Evolutionary conservation across 306 rosid species (phyloP).

Genomic region (Quercus ilex): DNA sequence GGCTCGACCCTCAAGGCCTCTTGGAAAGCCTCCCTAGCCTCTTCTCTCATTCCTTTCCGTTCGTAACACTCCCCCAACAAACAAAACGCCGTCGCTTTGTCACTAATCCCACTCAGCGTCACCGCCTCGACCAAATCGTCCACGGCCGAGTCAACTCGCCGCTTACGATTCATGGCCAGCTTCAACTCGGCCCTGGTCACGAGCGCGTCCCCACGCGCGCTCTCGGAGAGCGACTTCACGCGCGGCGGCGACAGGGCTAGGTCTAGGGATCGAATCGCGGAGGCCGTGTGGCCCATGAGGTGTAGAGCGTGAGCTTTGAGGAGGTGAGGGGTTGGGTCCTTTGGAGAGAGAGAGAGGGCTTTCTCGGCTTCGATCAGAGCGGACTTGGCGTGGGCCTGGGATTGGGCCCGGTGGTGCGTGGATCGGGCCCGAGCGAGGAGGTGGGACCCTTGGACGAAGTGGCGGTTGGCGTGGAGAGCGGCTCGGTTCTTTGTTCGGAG

Average conservation of each 20-base stretch:
- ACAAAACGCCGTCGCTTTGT: slow-evolving; percentile 34
- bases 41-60: slow-evolving; percentile 45
- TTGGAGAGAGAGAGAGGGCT: slow-evolving; percentile 49
- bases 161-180: slow-evolving; percentile 40
- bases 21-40: slow-evolving; percentile 41
- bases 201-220: slow-evolving; percentile 39
- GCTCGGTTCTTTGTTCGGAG: slow-evolving; percentile 35
- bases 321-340: slow-evolving; percentile 50
- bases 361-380: slow-evolving; percentile 48
- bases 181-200: slow-evolving; percentile 61
- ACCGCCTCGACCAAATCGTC: slow-evolving; percentile 50
- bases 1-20: slow-evolving; percentile 43
- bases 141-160: slow-evolving; percentile 63
- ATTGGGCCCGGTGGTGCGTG: slow-evolving; percentile 15
- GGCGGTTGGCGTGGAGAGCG: slow-evolving; percentile 38
- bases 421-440: slow-evolving; percentile 57
- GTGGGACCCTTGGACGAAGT: slow-evolving; percentile 42
- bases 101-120: slow-evolving; percentile 11
- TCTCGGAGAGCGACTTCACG: slow-evolving; percentile 32
- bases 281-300: slow-evolving; percentile 36
- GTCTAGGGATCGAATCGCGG: slow-evolving; percentile 46
- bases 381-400: slow-evolving; percentile 43
- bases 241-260: slow-evolving; percentile 46
- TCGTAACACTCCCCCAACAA: slow-evolving; percentile 65
- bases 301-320: slow-evolving; percentile 46